Evolutionary conservation across 1,284 basidiomycete species (phyloP).

Genomic region (Cryptococcus sp.): DNA sequence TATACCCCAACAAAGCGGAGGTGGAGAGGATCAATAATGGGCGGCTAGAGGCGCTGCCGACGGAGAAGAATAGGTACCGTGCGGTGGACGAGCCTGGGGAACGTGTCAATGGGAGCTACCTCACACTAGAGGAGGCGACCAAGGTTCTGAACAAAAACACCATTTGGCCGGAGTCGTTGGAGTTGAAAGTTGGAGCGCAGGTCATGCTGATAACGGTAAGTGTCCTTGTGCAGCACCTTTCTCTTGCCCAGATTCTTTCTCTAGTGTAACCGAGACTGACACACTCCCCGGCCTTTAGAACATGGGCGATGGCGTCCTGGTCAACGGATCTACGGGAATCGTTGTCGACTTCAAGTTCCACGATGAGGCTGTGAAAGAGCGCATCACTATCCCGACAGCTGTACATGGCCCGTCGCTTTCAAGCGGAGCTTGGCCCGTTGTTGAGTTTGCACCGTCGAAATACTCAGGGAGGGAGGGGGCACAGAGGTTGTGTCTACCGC

Average conservation of each 20-base stretch:
- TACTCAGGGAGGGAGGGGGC: constrained; percentile 9
- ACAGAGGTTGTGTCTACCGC: constrained; percentile 18
- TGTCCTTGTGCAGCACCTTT: too few species aligned
- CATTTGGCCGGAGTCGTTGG: constrained; percentile 26
- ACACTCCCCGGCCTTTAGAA: constrained; percentile 16
- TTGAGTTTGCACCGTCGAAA: constrained; percentile 29
- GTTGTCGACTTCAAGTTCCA: constrained; percentile 25
- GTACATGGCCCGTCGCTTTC: neutral
- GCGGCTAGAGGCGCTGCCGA: constrained; percentile 20
- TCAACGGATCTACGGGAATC: constrained; percentile 26
- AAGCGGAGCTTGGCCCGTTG: constrained; percentile 23
- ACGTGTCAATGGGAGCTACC: constrained; percentile 17
- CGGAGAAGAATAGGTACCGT: constrained; percentile 12
- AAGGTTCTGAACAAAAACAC: constrained; percentile 27
- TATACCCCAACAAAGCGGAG: constrained; percentile 31
- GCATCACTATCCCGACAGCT: constrained; percentile 13
- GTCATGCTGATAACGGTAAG: constrained; percentile 43
- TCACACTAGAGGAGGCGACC: constrained; percentile 22
- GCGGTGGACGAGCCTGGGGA: constrained; percentile 25
- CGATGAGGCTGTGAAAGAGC: constrained; percentile 9
- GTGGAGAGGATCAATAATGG: constrained; percentile 28
- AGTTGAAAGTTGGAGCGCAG: constrained; percentile 35
- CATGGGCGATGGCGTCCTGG: constrained; percentile 20
- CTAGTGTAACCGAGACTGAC: neutral
- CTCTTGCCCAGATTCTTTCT: too few species aligned